Conservation (phyloP, 1,284 basidiomycete genomes). For the Cronartium quercuum region DNA sequence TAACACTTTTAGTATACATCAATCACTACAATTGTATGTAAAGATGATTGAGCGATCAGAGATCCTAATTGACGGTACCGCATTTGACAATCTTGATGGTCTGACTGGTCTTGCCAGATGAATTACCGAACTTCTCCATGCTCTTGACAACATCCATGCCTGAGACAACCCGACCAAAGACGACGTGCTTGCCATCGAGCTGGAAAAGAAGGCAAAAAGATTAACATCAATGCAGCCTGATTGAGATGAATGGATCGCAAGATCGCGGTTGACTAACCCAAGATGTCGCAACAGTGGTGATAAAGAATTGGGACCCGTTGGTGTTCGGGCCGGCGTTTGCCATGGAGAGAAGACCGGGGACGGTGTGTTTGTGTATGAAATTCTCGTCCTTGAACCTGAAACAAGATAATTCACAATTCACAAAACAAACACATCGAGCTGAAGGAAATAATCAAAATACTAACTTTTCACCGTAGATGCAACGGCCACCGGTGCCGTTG, state of each 20-base stretch:
- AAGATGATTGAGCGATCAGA: too few species aligned
- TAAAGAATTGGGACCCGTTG: conserved; percentile 49
- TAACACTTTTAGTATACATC: too few species aligned
- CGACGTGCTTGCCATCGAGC: conserved; percentile 46
- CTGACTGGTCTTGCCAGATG: conserved; percentile 45
- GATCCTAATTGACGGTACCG: conserved; percentile 46
- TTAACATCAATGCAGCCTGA: conserved; percentile 40
- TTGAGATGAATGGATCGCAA: too few species aligned
- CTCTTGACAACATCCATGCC: conserved; percentile 48
- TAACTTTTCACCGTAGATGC: conserved; percentile 43
- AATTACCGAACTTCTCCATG: conserved; percentile 46
- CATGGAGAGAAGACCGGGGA: conserved; percentile 41
- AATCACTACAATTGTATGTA: too few species aligned
- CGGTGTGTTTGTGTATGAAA: conserved; percentile 46
- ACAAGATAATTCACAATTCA: background rate
- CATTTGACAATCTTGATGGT: conserved; percentile 48
- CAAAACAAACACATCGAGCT: too few species aligned
- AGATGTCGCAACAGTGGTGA: conserved; percentile 48
- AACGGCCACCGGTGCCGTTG: conserved; percentile 48
- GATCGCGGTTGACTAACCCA: conserved; percentile 45
- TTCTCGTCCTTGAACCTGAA: conserved; percentile 46
- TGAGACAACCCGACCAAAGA: conserved; percentile 47
- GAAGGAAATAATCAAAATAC: background rate
- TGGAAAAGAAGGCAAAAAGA: conserved; percentile 42
- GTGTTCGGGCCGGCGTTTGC: conserved; percentile 45